These are phyloP conservation scores for Debaryomyces tyrocola DNA, from an alignment of 805 yeast species.

Conservation along the genomic window DNA sequence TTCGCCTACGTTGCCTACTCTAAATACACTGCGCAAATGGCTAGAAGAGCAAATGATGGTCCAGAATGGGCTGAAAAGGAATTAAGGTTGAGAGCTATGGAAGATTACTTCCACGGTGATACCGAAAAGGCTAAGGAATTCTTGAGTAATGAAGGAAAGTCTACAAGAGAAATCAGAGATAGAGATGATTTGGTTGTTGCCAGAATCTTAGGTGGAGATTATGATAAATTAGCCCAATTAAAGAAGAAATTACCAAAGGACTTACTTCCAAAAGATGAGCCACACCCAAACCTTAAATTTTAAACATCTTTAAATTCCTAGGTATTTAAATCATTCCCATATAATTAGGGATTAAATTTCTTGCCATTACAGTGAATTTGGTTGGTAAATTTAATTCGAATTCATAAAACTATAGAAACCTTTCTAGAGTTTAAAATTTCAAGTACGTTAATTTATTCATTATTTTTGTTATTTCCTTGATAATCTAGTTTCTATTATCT, in stretches of 20 bases:
- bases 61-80: slow-evolving; percentile 85
- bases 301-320: slow-evolving; percentile 11
- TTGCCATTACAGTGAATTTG: background rate
- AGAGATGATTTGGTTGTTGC: slow-evolving; percentile 80
- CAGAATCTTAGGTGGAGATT: slow-evolving; percentile 79
- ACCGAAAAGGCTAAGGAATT: slow-evolving; percentile 53
- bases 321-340: background rate
- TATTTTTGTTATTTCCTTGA: slow-evolving; percentile 1
- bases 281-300: slow-evolving; percentile 33
- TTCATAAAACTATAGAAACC: slow-evolving; percentile 2
- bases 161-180: slow-evolving; percentile 56
- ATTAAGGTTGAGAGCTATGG: slow-evolving; percentile 71
- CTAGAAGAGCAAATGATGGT: slow-evolving; percentile 41
- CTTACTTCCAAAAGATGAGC: slow-evolving; percentile 36
- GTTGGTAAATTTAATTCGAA: background rate
- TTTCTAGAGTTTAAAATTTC: slow-evolving; percentile 1
- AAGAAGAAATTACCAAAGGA: slow-evolving; percentile 48
- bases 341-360: background rate
- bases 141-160: slow-evolving; percentile 51
- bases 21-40: slow-evolving; percentile 45
- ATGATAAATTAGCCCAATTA: slow-evolving; percentile 65
- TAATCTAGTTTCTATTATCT: background rate
- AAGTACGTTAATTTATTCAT: slow-evolving; percentile 5
- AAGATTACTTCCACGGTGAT: slow-evolving; percentile 57
- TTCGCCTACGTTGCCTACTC: slow-evolving; percentile 55